Percentiles rank a stretch among this genome's conserved stretches.
Evolutionary conservation across 257 asterid species (phyloP).

Genomic region (Fraxinus quadrangulata): DNA sequence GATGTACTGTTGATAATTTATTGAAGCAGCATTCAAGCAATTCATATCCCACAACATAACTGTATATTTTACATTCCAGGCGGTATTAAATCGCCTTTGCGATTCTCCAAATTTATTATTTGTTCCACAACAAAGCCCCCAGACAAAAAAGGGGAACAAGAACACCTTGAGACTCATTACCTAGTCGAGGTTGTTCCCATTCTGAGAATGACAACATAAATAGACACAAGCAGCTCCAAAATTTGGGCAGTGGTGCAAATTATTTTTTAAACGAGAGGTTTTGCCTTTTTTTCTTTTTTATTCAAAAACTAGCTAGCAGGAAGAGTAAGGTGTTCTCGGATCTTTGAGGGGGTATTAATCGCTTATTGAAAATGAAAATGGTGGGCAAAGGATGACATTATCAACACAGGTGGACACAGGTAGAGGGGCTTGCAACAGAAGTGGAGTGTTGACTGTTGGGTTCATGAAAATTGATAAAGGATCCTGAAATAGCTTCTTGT

Average conservation of each 20-base stretch:
- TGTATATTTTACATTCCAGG: slow-evolving; percentile 42
- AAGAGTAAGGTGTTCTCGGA: neutral
- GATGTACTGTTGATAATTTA: slow-evolving; percentile 25
- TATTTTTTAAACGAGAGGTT: slow-evolving; percentile 23
- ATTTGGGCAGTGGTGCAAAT: slow-evolving; percentile 35
- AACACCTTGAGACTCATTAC: slow-evolving; percentile 28
- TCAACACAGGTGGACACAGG: slow-evolving; percentile 44
- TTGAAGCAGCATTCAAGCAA: slow-evolving; percentile 28
- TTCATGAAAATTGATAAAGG: slow-evolving; percentile 16
- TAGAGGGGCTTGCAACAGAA: slow-evolving; percentile 40
- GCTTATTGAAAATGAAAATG: slow-evolving; percentile 50
- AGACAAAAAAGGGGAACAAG: neutral
- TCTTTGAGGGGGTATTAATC: slow-evolving; percentile 22
- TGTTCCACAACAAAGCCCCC: neutral
- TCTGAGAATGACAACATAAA: slow-evolving; percentile 46
- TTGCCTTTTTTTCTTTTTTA: neutral
- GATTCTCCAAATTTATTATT: neutral
- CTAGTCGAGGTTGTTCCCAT: slow-evolving; percentile 38
- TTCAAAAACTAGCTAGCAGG: slow-evolving; percentile 29
- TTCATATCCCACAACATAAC: slow-evolving; percentile 42
- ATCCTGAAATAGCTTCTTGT: too few species aligned
- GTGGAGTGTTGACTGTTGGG: slow-evolving; percentile 19
- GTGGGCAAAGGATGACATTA: slow-evolving; percentile 45
- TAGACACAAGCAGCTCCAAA: slow-evolving; percentile 54
- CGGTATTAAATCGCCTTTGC: slow-evolving; percentile 34